Evolutionary conservation across 371 early-diverging fungal species (phyloP).

Genomic region (Cladochytrium tenue): DNA sequence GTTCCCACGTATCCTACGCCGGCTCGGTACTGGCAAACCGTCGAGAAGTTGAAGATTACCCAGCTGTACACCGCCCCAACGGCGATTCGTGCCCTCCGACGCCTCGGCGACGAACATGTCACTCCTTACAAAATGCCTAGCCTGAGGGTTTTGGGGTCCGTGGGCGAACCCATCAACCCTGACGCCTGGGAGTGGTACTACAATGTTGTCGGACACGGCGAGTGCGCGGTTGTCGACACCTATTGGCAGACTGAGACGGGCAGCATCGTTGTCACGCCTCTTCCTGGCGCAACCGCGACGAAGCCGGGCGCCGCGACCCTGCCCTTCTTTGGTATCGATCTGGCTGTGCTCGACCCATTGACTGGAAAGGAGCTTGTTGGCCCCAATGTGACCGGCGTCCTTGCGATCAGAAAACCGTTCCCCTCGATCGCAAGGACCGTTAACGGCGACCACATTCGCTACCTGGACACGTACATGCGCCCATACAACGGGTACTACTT

Average conservation of each 20-base stretch:
- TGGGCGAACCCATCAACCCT: slow-evolving; percentile 98
- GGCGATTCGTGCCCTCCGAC: slow-evolving; percentile 90
- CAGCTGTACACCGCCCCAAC: slow-evolving; percentile 99
- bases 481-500: slow-evolving; percentile 87
- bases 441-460: slow-evolving; percentile 86
- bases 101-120: slow-evolving; percentile 82
- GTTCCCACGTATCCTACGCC: slow-evolving; percentile 86
- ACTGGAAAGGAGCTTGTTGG: slow-evolving; percentile 71
- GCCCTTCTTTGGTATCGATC: slow-evolving; percentile 95
- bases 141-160: slow-evolving; percentile 90
- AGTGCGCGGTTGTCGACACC: slow-evolving; percentile 93
- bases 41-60: slow-evolving; percentile 85
- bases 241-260: slow-evolving; percentile 83
- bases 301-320: slow-evolving; percentile 96
- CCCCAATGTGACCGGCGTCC: slow-evolving; percentile 85
- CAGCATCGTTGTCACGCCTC: slow-evolving; percentile 86
- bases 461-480: slow-evolving; percentile 84
- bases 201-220: slow-evolving; percentile 81
- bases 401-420: slow-evolving; percentile 89
- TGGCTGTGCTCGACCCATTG: slow-evolving; percentile 78
- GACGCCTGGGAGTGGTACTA: slow-evolving; percentile 98
- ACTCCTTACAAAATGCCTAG: slow-evolving; percentile 72
- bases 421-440: slow-evolving; percentile 95
- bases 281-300: slow-evolving; percentile 81
- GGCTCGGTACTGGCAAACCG: slow-evolving; percentile 74